These are phyloP conservation scores for Colletotrichum cuscutae DNA, from an alignment of 2,329 filamentous ascomycete genomes.

Conservation along the genomic window DNA sequence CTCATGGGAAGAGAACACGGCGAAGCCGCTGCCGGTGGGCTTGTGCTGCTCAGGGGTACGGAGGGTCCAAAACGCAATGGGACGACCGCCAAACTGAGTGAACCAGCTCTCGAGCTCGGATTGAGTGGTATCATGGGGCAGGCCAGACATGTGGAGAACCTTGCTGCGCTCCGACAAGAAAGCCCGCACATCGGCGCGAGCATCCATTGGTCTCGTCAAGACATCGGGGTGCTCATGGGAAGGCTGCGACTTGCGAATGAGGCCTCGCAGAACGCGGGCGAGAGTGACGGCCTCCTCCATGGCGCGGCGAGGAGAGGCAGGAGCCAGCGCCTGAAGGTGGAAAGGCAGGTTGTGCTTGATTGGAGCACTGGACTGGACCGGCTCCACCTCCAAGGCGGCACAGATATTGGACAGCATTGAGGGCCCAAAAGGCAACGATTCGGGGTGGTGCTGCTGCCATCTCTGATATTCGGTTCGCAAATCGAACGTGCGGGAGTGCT, in stretches of 20 bases:
- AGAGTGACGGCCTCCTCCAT: conserved; percentile 98
- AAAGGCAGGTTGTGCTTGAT: conserved; percentile 99
- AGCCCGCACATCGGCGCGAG: conserved; percentile 92
- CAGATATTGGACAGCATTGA: conserved; percentile 98
- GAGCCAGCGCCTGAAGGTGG: conserved; percentile 94
- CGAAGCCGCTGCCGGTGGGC: conserved; percentile 98
- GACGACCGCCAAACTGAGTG: conserved; percentile 96
- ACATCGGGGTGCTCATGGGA: conserved; percentile 95
- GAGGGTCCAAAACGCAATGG: conserved; percentile 98
- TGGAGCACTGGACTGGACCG: conserved; percentile 94
- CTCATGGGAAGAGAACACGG: conserved; percentile 98
- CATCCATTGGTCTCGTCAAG: conserved; percentile 94
- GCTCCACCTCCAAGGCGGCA: conserved; percentile 96
- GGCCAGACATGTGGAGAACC: conserved; percentile 95
- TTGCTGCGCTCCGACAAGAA: conserved; percentile 98
- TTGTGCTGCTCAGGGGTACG: conserved; percentile 99
- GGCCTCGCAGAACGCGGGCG: conserved; percentile 87
- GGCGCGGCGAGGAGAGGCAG: conserved; percentile 92
- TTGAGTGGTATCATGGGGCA: conserved; percentile 98
- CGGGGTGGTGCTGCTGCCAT: conserved; percentile 98
- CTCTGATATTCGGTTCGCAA: conserved; percentile 97
- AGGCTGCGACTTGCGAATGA: conserved; percentile 97
- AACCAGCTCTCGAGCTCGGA: conserved; percentile 99
- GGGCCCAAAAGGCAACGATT: conserved; percentile 95
- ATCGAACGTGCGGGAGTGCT: conserved; percentile 97